A percentile compares a stretch with the other conserved stretches of the same genome.
Evolutionary conservation across 345 rosid species (phyloP).

Genomic region (Boechera retrofracta): DNA sequence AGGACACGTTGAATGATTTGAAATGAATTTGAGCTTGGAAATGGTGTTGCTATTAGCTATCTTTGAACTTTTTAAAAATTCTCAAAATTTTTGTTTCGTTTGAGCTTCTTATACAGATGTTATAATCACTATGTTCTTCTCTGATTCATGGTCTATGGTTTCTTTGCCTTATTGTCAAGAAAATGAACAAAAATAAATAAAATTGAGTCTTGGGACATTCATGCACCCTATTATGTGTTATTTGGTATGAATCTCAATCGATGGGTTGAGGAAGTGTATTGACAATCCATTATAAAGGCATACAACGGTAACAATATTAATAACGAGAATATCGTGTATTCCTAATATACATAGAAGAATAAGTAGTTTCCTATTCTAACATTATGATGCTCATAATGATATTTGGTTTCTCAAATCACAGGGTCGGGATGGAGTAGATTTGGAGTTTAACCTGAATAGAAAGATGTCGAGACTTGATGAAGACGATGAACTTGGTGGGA

Average conservation of each 20-base stretch:
- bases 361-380: no score
- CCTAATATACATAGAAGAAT: no score
- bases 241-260: no score
- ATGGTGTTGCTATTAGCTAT: background rate
- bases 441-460: conserved; percentile 69
- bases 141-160: background rate
- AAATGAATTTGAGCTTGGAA: background rate
- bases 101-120: background rate
- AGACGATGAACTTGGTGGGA: conserved; percentile 55
- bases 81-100: background rate
- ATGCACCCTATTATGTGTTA: no score
- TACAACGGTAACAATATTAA: no score
- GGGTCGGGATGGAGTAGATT: conserved; percentile 68
- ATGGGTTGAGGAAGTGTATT: no score
- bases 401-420: conserved; percentile 37
- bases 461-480: conserved; percentile 56
- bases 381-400: background rate
- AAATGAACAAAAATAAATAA: no score
- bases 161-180: background rate
- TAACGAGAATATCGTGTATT: no score
- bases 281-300: no score
- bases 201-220: no score
- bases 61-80: background rate
- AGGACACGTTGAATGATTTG: conserved; percentile 3
- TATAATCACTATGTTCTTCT: background rate